phyloP scores from a whole-genome alignment of 1,284 basidiomycete species.

The Cerioporus squamosus region DNA sequence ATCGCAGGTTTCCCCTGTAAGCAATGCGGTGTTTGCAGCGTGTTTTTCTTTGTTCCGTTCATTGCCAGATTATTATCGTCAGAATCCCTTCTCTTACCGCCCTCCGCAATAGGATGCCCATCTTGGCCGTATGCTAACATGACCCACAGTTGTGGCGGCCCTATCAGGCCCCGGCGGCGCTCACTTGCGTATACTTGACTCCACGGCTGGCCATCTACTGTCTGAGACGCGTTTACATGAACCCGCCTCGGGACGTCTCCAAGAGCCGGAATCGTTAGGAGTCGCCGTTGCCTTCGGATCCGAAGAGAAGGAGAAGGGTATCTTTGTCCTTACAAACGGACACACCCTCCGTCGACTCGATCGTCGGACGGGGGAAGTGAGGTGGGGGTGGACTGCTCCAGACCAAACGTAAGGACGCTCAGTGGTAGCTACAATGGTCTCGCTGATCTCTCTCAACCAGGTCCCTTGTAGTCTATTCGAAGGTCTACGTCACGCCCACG shows the following conservation, averaged over 20 bases:
- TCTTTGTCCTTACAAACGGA: slow-evolving; percentile 66
- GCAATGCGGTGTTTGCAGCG: no score
- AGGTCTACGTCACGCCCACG: slow-evolving; percentile 54
- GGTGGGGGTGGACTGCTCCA: slow-evolving; percentile 69
- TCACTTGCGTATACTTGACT: slow-evolving; percentile 73
- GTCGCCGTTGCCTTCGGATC: slow-evolving; percentile 44
- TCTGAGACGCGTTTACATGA: slow-evolving; percentile 68
- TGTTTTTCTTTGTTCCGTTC: no score
- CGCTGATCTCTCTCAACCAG: slow-evolving; percentile 38
- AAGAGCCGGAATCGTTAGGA: slow-evolving; percentile 56
- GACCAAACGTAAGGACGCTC: slow-evolving; percentile 58
- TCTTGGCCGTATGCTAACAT: neutral
- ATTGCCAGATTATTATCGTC: neutral
- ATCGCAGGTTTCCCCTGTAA: no score
- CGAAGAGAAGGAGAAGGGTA: slow-evolving; percentile 40
- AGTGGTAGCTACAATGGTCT: neutral
- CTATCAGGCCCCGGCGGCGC: slow-evolving; percentile 80
- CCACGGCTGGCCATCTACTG: slow-evolving; percentile 67
- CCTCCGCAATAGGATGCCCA: no score
- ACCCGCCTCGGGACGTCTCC: slow-evolving; percentile 45
- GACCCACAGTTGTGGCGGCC: slow-evolving; percentile 60
- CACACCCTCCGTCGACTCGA: slow-evolving; percentile 56
- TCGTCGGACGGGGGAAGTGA: slow-evolving; percentile 48
- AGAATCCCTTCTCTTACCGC: neutral
- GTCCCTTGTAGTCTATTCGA: slow-evolving; percentile 68